These are phyloP conservation scores for Pyrus communis DNA, from an alignment of 306 rosid genomes.

Conservation along the genomic window DNA sequence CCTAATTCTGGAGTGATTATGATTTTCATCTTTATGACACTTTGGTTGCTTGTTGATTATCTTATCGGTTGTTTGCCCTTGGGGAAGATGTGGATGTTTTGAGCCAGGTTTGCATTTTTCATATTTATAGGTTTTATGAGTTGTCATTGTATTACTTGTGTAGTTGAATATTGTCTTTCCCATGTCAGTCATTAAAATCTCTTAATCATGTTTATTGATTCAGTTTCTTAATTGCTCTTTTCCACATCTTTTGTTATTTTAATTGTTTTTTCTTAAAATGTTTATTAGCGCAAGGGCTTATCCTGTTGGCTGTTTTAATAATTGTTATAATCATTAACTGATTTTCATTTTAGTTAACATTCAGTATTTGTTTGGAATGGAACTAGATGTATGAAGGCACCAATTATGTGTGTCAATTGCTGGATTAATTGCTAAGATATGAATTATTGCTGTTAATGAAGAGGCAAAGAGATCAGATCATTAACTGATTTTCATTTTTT, in stretches of 20 bases:
- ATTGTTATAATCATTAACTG: background rate
- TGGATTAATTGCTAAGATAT: background rate
- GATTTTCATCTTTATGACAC: background rate
- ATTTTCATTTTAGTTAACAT: background rate
- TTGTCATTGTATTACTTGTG: background rate
- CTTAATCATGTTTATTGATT: background rate
- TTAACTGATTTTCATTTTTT: background rate
- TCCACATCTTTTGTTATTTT: background rate
- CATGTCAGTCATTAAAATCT: background rate
- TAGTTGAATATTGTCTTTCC: background rate
- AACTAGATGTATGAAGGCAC: background rate
- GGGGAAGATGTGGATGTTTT: background rate
- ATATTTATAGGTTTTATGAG: background rate
- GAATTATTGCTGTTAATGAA: background rate
- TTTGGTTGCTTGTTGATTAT: background rate
- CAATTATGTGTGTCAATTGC: background rate
- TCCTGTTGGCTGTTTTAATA: background rate
- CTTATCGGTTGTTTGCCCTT: background rate
- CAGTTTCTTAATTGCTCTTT: background rate
- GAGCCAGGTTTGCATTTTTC: background rate
- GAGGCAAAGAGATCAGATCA: background rate
- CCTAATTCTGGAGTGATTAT: background rate
- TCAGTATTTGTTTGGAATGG: background rate
- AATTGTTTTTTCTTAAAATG: background rate
- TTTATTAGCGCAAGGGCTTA: background rate